A percentile compares a stretch with the other conserved stretches of the same genome.
These are phyloP conservation scores for Erodium texanum DNA, from an alignment of 441 rosid species.

Conservation along the genomic window DNA sequence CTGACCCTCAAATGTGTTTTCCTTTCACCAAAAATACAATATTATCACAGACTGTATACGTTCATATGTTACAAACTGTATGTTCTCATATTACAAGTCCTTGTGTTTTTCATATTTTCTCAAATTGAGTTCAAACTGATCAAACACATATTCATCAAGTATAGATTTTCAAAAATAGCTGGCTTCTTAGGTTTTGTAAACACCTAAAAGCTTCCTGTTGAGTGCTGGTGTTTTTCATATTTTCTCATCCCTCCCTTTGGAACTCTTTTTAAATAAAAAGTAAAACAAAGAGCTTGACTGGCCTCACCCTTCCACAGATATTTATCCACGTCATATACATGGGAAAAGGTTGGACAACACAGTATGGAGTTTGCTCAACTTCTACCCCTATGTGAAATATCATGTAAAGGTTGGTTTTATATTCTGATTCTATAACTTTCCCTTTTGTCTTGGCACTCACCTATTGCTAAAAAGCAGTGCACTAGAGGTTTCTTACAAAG, in stretches of 20 bases:
- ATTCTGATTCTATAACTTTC: background rate
- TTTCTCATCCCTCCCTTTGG: background rate
- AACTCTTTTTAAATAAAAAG: too few relatives aligned
- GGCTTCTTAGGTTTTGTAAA: background rate
- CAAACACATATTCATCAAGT: background rate
- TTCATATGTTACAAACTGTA: too few relatives aligned
- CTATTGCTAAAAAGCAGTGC: slow-evolving; percentile 35
- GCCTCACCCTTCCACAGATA: slow-evolving; percentile 35
- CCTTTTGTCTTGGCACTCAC: slow-evolving; percentile 12
- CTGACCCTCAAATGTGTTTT: too few relatives aligned
- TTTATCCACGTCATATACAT: slow-evolving; percentile 48
- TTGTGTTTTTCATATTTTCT: too few relatives aligned
- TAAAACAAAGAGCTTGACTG: background rate
- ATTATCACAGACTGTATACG: background rate
- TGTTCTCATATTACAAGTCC: too few relatives aligned
- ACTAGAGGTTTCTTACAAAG: slow-evolving; percentile 75
- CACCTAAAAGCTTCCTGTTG: background rate
- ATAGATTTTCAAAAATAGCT: background rate
- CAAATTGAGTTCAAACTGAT: background rate
- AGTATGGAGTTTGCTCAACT: slow-evolving; percentile 70
- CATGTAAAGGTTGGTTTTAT: slow-evolving; percentile 57
- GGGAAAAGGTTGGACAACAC: slow-evolving; percentile 63
- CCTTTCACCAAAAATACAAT: background rate
- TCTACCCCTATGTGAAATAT: slow-evolving; percentile 61
- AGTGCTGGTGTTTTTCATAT: background rate